These are phyloP conservation scores for Thalassiosira profunda DNA, from an alignment of 108 stramenopile species.

Conservation along the genomic window DNA sequence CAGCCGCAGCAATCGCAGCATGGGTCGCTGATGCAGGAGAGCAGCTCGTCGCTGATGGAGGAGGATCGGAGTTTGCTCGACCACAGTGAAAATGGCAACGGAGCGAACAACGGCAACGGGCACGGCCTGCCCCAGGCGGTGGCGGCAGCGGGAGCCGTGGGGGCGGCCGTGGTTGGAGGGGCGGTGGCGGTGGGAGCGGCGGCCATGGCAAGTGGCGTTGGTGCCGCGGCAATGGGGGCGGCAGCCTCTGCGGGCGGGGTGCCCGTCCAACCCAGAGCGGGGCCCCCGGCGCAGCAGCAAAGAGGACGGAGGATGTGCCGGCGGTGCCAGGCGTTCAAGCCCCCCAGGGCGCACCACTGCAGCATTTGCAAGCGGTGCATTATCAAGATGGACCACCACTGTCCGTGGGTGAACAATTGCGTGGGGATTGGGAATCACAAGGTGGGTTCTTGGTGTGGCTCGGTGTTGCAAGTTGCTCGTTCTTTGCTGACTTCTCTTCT, in stretches of 20 bases:
- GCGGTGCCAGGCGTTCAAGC: conserved; percentile 88
- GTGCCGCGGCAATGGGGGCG: too few species aligned
- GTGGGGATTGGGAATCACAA: conserved; percentile 99
- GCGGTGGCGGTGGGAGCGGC: conserved; percentile 1
- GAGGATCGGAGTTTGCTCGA: conserved; percentile 14
- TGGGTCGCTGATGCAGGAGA: neutral
- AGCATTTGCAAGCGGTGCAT: conserved; percentile 92
- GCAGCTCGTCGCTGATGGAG: conserved; percentile 6
- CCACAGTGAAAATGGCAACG: neutral
- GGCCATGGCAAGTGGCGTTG: conserved; percentile 3
- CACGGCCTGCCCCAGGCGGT: neutral
- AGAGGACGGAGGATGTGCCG: conserved; percentile 72
- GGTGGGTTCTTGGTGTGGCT: too few species aligned
- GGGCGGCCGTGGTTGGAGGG: conserved; percentile 3
- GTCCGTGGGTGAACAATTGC: conserved; percentile 99
- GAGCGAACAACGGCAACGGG: neutral
- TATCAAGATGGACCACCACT: conserved; percentile 96
- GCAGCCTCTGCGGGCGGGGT: too few species aligned
- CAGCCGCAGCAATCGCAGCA: neutral
- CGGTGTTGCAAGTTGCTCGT: too few species aligned
- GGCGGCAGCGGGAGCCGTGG: neutral
- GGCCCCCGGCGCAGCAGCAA: too few species aligned
- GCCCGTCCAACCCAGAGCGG: too few species aligned
- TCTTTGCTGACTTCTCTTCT: too few species aligned
- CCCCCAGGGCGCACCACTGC: conserved; percentile 87